phyloP scores from a whole-genome alignment of 805 yeast genomes.

The Phaffomyces opuntiae region DNA sequence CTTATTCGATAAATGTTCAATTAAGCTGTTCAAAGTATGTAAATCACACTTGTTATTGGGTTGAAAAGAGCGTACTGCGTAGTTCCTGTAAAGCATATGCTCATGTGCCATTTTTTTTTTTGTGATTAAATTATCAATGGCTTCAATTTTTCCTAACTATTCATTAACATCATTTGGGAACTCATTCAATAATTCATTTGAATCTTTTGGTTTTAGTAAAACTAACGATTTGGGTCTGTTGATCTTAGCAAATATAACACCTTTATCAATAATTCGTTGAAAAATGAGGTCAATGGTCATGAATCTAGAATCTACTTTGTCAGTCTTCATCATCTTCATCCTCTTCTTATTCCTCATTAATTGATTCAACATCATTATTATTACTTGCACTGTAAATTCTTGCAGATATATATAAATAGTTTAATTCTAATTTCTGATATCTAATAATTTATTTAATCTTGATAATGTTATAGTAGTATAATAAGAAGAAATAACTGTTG shows the following conservation, averaged over 20 bases:
- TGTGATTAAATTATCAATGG: conserved; percentile 90
- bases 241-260: conserved; percentile 86
- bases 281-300: conserved; percentile 46
- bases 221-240: conserved; percentile 91
- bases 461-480: conserved; percentile 75
- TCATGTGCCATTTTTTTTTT: conserved; percentile 96
- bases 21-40: no score
- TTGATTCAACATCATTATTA: no score
- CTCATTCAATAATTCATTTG: conserved; percentile 82
- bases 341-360: no score
- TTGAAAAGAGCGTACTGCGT: no score
- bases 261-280: conserved; percentile 87
- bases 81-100: conserved; percentile 35
- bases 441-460: conserved; percentile 75
- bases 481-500: conserved; percentile 80
- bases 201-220: conserved; percentile 74
- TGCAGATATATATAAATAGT: no score
- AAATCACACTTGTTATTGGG: no score
- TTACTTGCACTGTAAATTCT: no score
- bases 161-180: conserved; percentile 88
- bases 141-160: conserved; percentile 81
- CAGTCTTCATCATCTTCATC: no score
- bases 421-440: conserved; percentile 57
- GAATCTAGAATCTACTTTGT: no score
- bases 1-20: no score